Percentiles rank a stretch among this genome's conserved stretches.
Conservation (phyloP, 108 stramenopile species). For the Nannochloropsis salina region DNA sequence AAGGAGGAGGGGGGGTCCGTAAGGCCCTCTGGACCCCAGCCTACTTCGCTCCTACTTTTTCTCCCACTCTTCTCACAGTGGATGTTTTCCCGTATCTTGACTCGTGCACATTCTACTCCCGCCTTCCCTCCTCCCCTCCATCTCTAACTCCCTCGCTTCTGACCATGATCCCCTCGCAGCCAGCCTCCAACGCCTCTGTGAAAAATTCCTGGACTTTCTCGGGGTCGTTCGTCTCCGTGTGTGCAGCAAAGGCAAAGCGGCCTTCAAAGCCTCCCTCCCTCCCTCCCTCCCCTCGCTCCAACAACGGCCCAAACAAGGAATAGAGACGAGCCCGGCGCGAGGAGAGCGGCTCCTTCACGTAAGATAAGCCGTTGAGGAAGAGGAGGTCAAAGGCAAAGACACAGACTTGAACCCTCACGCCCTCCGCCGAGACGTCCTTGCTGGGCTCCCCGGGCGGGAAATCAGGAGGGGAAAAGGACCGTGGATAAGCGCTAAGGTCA, state of each 20-base stretch:
- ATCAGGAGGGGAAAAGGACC: neutral
- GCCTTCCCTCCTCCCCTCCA: neutral
- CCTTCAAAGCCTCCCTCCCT: constrained; percentile 73
- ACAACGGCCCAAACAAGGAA: neutral
- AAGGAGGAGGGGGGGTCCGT: too few relatives aligned
- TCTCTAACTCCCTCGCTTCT: constrained; percentile 57
- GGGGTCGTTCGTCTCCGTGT: constrained; percentile 65
- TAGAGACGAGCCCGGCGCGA: neutral
- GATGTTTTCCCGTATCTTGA: too few relatives aligned
- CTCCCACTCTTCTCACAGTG: too few relatives aligned
- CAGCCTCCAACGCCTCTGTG: constrained; percentile 65
- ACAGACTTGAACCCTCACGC: neutral
- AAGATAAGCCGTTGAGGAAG: neutral
- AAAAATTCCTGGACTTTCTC: constrained; percentile 78
- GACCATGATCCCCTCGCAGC: constrained; percentile 99
- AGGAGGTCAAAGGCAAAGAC: constrained; percentile 32
- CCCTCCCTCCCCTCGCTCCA: constrained; percentile 59
- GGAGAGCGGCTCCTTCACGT: neutral
- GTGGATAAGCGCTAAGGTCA: neutral
- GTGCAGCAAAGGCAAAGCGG: constrained; percentile 80
- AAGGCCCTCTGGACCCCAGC: too few relatives aligned
- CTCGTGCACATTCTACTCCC: neutral
- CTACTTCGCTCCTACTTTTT: too few relatives aligned
- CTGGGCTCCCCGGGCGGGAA: neutral
- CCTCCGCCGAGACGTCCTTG: neutral